A percentile compares a stretch with the other conserved stretches of the same genome.
phyloP scores from a whole-genome alignment of 345 rosid species.

The Gossypium turneri region DNA sequence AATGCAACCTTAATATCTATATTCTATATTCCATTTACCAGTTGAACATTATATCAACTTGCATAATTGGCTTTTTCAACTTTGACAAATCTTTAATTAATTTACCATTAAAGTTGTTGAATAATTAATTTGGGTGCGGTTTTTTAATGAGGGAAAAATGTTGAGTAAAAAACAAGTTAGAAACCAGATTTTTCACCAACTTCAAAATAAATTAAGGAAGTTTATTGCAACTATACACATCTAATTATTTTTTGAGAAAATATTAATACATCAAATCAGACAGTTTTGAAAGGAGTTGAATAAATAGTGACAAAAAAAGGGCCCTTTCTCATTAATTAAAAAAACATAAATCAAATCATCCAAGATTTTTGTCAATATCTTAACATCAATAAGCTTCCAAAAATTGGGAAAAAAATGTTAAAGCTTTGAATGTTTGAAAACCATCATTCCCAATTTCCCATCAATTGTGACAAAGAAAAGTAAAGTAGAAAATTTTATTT shows the following conservation, averaged over 20 bases:
- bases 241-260: background rate
- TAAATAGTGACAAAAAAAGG: background rate
- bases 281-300: background rate
- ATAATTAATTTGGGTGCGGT: background rate
- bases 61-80: too few species aligned
- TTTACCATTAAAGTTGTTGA: background rate
- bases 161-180: too few species aligned
- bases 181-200: background rate
- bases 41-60: background rate
- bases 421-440: constrained; percentile 1
- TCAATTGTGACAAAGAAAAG: background rate
- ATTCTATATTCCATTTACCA: background rate
- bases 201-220: background rate
- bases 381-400: too few species aligned
- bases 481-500: background rate
- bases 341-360: too few species aligned
- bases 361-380: too few species aligned
- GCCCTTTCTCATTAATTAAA: background rate
- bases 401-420: too few species aligned
- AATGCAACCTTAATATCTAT: too few species aligned
- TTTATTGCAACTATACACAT: background rate
- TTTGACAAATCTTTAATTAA: too few species aligned
- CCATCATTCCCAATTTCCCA: background rate
- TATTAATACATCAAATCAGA: background rate
- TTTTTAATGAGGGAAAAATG: background rate